These are phyloP conservation scores for Elongisporangium undulatum DNA, from an alignment of 352 stramenopile species.

Conservation along the genomic window DNA sequence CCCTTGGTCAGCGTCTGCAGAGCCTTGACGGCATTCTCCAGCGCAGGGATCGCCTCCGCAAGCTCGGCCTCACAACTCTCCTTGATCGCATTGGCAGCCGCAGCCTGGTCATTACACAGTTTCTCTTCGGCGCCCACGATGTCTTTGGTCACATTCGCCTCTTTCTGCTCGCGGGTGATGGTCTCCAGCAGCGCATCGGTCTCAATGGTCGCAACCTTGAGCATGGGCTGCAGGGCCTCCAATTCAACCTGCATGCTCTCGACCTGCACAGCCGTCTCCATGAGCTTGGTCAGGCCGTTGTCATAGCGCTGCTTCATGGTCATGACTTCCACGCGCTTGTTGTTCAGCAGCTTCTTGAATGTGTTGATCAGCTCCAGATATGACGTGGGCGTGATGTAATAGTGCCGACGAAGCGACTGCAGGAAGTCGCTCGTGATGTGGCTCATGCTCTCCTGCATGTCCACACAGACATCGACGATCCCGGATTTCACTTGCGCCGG, in stretches of 20 bases:
- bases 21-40: constrained; percentile 89
- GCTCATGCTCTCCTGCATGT: constrained; percentile 93
- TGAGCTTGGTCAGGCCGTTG: constrained; percentile 91
- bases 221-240: constrained; percentile 89
- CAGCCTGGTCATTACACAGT: constrained; percentile 82
- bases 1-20: constrained; percentile 92
- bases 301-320: constrained; percentile 90
- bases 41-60: constrained; percentile 89
- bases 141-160: constrained; percentile 84
- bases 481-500: constrained; percentile 67
- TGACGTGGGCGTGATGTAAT: constrained; percentile 95
- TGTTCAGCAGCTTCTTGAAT: constrained; percentile 91
- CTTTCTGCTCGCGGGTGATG: constrained; percentile 86
- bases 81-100: constrained; percentile 88
- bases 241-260: constrained; percentile 93
- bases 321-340: constrained; percentile 90
- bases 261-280: constrained; percentile 92
- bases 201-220: constrained; percentile 90
- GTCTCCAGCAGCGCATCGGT: constrained; percentile 88
- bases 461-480: constrained; percentile 93
- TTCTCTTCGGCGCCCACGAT: constrained; percentile 83
- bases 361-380: constrained; percentile 96
- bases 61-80: constrained; percentile 90
- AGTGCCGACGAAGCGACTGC: constrained; percentile 86
- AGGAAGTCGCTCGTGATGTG: constrained; percentile 81